These are phyloP conservation scores for Eucalyptus paniculata DNA, from an alignment of 345 rosid species.

Conservation along the genomic window DNA sequence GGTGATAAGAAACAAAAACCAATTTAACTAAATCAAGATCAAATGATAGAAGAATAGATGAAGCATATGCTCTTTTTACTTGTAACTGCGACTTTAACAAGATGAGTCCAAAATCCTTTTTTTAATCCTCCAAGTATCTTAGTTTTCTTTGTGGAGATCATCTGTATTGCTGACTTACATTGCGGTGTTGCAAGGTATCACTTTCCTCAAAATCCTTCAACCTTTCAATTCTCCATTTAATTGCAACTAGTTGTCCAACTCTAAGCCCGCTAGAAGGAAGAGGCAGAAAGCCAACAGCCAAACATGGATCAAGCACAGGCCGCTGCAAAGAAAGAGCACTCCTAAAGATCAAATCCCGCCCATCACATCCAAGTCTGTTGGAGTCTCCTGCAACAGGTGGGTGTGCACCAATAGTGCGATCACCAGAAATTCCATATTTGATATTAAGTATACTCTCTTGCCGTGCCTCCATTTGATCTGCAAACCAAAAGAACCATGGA, in stretches of 20 bases:
- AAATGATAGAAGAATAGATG: background rate
- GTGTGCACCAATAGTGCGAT: conserved; percentile 78
- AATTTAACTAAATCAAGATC: background rate
- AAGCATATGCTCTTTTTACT: background rate
- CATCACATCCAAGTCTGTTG: conserved; percentile 13
- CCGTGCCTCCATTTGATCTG: background rate
- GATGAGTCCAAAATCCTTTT: background rate
- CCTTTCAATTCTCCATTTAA: conserved; percentile 92
- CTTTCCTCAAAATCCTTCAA: conserved; percentile 45
- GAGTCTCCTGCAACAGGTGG: conserved; percentile 44
- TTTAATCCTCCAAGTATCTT: background rate
- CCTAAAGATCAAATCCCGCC: conserved; percentile 63
- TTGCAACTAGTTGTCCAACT: conserved; percentile 76
- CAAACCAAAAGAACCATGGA: background rate
- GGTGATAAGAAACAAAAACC: background rate
- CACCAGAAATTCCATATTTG: conserved; percentile 64
- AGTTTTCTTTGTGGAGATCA: background rate
- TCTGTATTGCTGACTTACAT: conserved; percentile 27
- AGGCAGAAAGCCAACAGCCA: conserved; percentile 87
- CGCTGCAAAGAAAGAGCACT: conserved; percentile 68
- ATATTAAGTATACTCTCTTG: conserved; percentile 70
- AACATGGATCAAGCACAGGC: conserved; percentile 89
- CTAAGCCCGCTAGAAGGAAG: conserved; percentile 73
- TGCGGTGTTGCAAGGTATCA: conserved; percentile 6
- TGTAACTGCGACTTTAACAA: background rate